Percentiles rank a stretch among this genome's conserved stretches.
Conservation (phyloP, 2,329 filamentous ascomycete species). For the Calonectria hawksworthii region DNA sequence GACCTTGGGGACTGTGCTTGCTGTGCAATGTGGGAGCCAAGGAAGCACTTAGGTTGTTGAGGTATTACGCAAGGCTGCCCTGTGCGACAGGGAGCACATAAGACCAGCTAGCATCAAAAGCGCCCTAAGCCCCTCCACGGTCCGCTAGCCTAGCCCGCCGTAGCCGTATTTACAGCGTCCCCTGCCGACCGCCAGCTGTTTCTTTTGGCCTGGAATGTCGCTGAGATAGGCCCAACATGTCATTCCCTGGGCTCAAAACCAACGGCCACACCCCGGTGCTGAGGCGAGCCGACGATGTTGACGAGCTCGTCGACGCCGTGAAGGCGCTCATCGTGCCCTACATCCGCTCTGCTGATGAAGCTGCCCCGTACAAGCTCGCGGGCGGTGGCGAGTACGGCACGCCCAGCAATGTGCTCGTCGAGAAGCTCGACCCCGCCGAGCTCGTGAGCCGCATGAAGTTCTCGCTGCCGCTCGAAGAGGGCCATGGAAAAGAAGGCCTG, state of each 20-base stretch:
- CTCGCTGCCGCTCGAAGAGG: conserved; percentile 67
- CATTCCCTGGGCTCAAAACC: conserved; percentile 22
- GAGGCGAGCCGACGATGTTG: conserved; percentile 17
- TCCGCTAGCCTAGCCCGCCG: not conserved
- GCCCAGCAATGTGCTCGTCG: conserved; percentile 71
- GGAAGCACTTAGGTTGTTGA: not conserved
- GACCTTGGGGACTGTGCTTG: not conserved
- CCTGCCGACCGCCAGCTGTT: not conserved
- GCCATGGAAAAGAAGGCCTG: conserved; percentile 79
- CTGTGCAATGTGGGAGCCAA: not conserved
- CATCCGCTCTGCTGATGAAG: conserved; percentile 77
- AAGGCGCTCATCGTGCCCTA: conserved; percentile 78
- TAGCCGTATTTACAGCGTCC: not conserved
- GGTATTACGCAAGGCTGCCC: conserved; percentile 19
- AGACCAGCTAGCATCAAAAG: not conserved
- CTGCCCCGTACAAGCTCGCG: conserved; percentile 63
- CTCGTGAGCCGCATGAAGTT: conserved; percentile 69
- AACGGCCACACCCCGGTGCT: conserved; percentile 18
- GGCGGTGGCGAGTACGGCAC: conserved; percentile 62
- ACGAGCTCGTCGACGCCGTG: conserved; percentile 76
- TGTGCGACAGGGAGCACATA: not conserved
- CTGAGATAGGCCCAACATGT: not conserved
- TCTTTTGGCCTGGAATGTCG: not conserved
- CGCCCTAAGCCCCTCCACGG: not conserved
- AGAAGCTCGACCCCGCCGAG: conserved; percentile 71